phyloP scores from a whole-genome alignment of 2,329 filamentous ascomycete species.

The Fusarium virguliforme region DNA sequence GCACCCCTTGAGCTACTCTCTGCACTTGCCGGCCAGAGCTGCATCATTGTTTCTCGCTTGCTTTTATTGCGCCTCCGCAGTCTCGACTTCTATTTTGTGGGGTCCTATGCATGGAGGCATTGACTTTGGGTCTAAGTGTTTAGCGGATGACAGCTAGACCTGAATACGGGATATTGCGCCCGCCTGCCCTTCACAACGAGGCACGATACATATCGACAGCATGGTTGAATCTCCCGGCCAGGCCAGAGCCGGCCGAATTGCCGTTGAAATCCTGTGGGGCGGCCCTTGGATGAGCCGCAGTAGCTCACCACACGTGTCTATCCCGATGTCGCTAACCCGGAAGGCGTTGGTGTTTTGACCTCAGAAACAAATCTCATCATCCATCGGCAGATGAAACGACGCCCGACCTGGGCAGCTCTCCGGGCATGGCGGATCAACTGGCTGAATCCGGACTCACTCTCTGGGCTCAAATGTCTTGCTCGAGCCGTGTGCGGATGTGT shows the following conservation, averaged over 20 bases:
- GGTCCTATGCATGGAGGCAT: conserved; percentile 12
- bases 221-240: neutral
- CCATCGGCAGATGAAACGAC: conserved; percentile 13
- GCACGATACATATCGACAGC: neutral
- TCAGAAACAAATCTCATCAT: neutral
- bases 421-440: neutral
- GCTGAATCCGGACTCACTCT: conserved; percentile 1
- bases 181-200: neutral
- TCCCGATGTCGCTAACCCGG: conserved; percentile 16
- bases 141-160: neutral
- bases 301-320: conserved; percentile 18
- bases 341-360: conserved; percentile 11
- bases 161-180: conserved; percentile 12
- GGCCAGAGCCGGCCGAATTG: neutral
- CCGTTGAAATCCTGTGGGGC: conserved; percentile 18
- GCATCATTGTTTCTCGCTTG: conserved; percentile 1
- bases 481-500: neutral
- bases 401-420: neutral
- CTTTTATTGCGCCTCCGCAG: conserved; percentile 9
- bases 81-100: conserved; percentile 17
- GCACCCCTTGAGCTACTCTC: neutral
- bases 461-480: neutral
- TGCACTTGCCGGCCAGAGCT: neutral
- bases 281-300: conserved; percentile 15
- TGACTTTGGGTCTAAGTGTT: conserved; percentile 6